Conservation (phyloP, 1,139 yeast species). For the Groenewaldozyma sp. region DNA sequence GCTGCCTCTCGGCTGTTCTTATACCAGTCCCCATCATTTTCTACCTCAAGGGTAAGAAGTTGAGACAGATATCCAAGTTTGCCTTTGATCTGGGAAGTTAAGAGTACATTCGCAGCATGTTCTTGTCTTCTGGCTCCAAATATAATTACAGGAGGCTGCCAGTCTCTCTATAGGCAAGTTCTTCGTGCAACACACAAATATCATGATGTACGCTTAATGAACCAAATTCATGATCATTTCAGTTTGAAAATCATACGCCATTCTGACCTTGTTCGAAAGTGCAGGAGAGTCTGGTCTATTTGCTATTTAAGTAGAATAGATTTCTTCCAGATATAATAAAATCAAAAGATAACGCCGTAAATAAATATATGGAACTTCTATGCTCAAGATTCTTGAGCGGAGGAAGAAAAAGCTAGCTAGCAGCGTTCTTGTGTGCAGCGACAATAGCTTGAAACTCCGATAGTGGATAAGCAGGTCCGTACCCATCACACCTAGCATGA, state of each 20-base stretch:
- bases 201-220: neutral
- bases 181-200: too few species aligned
- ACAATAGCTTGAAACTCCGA: conserved; percentile 19
- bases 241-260: neutral
- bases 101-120: neutral
- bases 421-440: too few species aligned
- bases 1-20: conserved; percentile 52
- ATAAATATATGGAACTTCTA: too few species aligned
- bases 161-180: too few species aligned
- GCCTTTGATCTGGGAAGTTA: conserved; percentile 35
- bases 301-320: too few species aligned
- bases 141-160: neutral
- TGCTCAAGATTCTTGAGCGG: too few species aligned
- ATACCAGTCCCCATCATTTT: conserved; percentile 73
- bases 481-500: conserved; percentile 67
- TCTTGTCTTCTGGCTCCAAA: neutral
- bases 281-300: too few species aligned
- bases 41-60: conserved; percentile 48
- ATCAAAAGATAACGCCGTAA: too few species aligned
- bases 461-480: conserved; percentile 62
- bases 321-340: too few species aligned
- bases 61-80: conserved; percentile 48
- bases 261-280: too few species aligned
- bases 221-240: neutral
- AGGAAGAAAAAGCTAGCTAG: too few species aligned